Conservation (phyloP, 352 stramenopile genomes). For the Pythium volutum region DNA sequence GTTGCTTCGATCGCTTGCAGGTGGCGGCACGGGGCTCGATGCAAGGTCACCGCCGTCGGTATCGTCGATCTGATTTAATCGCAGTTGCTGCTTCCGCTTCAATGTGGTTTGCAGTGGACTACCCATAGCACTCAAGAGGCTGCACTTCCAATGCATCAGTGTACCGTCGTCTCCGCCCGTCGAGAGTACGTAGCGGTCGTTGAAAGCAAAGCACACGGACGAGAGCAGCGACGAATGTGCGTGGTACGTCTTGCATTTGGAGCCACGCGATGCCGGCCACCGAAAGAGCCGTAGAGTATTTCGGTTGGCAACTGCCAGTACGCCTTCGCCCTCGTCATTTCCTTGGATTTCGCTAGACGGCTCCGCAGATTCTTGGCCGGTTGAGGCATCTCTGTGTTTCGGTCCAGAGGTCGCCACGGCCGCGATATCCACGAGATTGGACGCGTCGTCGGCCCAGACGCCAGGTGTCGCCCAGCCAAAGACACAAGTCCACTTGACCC, state of each 20-base stretch:
- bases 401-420: slow-evolving; percentile 36
- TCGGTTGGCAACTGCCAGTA: slow-evolving; percentile 47
- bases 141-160: slow-evolving; percentile 52
- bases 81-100: slow-evolving; percentile 23
- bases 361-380: neutral
- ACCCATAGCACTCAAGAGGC: neutral
- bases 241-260: slow-evolving; percentile 42
- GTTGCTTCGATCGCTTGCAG: neutral
- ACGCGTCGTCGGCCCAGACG: slow-evolving; percentile 54
- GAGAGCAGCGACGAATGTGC: slow-evolving; percentile 48
- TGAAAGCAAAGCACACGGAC: slow-evolving; percentile 46
- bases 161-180: slow-evolving; percentile 55
- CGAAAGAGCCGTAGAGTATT: slow-evolving; percentile 48
- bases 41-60: neutral
- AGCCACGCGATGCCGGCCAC: slow-evolving; percentile 42
- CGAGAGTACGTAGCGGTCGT: slow-evolving; percentile 47
- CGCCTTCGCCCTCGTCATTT: slow-evolving; percentile 27
- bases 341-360: neutral
- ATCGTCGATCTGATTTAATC: slow-evolving; percentile 4
- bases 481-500: slow-evolving; percentile 64
- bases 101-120: neutral
- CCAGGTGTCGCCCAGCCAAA: slow-evolving; percentile 66
- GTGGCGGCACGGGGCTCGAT: slow-evolving; percentile 18
- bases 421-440: slow-evolving; percentile 50
- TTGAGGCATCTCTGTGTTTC: neutral